A percentile compares a stretch with the other conserved stretches of the same genome.
Evolutionary conservation across 1,284 basidiomycete species (phyloP).

Genomic region (Papiliotrema flavescens): DNA sequence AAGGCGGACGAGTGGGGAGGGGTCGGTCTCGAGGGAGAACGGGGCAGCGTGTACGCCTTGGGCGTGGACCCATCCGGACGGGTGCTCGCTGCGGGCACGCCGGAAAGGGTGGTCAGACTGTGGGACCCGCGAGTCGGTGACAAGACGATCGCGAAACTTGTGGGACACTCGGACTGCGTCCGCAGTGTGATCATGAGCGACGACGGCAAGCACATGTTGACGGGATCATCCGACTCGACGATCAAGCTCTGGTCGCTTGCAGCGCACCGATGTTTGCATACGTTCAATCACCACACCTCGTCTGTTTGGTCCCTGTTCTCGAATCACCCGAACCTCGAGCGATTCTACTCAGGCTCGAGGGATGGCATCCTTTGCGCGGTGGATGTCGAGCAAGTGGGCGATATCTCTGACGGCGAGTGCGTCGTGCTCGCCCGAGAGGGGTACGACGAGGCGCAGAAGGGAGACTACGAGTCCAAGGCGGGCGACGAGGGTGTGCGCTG

Average conservation of each 20-base stretch:
- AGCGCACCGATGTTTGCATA: constrained; percentile 84
- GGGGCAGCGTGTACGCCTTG: constrained; percentile 75
- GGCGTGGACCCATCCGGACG: constrained; percentile 74
- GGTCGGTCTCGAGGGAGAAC: constrained; percentile 48
- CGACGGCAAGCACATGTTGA: constrained; percentile 67
- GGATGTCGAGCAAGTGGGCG: constrained; percentile 75
- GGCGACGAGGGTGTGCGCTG: constrained; percentile 72
- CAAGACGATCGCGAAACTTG: constrained; percentile 65
- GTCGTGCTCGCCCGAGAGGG: constrained; percentile 72
- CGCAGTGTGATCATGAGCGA: constrained; percentile 82
- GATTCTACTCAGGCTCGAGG: constrained; percentile 94
- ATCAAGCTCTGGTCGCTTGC: constrained; percentile 83
- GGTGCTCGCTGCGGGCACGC: constrained; percentile 81
- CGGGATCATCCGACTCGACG: constrained; percentile 80
- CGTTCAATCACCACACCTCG: constrained; percentile 91
- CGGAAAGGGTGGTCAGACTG: constrained; percentile 80
- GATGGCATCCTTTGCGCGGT: constrained; percentile 84
- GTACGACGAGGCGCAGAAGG: constrained; percentile 17
- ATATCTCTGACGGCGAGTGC: constrained; percentile 85
- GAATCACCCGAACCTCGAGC: constrained; percentile 78
- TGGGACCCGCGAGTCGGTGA: constrained; percentile 80
- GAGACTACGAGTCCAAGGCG: constrained; percentile 39
- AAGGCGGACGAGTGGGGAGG: constrained; percentile 38
- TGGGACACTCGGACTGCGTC: constrained; percentile 96
- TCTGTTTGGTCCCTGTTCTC: constrained; percentile 94